Evolutionary conservation across 371 early-diverging fungal genomes (phyloP).

Genomic region (Mucor saturninus): DNA sequence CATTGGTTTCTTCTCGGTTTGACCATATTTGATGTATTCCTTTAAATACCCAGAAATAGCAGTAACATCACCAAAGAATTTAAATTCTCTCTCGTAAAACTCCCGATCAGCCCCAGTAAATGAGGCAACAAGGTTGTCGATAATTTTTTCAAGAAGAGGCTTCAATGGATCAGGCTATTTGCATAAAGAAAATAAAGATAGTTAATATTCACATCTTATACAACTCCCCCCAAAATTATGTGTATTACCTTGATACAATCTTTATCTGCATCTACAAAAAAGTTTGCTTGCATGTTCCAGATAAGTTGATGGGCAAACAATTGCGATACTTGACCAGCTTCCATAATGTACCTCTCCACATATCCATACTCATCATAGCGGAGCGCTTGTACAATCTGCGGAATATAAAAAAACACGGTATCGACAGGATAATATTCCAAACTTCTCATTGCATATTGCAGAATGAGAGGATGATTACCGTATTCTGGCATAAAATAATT

Average conservation of each 20-base stretch:
- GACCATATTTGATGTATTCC: constrained; percentile 91
- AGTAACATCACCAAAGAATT: constrained; percentile 94
- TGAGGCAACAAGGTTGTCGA: constrained; percentile 73
- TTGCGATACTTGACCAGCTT: constrained; percentile 91
- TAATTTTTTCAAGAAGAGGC: constrained; percentile 86
- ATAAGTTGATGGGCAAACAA: constrained; percentile 99
- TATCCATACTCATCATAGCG: constrained; percentile 89
- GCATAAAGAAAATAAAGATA: no score
- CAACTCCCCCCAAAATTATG: no score
- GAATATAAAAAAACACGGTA: constrained; percentile 97
- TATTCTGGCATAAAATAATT: constrained; percentile 74
- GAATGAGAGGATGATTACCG: constrained; percentile 78
- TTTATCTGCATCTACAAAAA: constrained; percentile 84
- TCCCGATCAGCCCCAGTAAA: constrained; percentile 85
- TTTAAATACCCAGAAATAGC: constrained; percentile 97
- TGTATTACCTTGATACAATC: constrained; percentile 48
- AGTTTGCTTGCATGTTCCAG: constrained; percentile 99
- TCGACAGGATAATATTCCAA: constrained; percentile 91
- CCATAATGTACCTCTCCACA: constrained; percentile 90
- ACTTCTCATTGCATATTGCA: constrained; percentile 93
- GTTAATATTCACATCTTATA: no score
- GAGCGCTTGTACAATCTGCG: constrained; percentile 98
- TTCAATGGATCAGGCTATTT: constrained; percentile 76
- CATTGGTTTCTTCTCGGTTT: constrained; percentile 93
- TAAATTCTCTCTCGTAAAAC: constrained; percentile 96